phyloP scores from a whole-genome alignment of 805 yeast species.

The Scheffersomyces ergatensis region DNA sequence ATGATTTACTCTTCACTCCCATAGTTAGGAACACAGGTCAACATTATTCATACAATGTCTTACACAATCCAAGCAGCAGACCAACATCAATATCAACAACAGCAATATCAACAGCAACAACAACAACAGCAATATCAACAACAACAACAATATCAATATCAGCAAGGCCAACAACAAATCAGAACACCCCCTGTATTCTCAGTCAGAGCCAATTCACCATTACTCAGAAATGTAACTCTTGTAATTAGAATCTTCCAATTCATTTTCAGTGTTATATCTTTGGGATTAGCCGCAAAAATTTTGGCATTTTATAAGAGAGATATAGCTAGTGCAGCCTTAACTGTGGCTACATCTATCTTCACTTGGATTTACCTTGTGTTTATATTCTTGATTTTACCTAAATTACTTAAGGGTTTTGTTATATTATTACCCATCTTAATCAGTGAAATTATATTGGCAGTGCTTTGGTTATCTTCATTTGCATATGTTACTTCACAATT shows the following conservation, averaged over 20 bases:
- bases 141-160: too few species aligned
- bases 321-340: constrained; percentile 4
- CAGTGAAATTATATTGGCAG: constrained; percentile 2
- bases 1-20: too few species aligned
- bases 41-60: too few species aligned
- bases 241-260: constrained; percentile 5
- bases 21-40: too few species aligned
- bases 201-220: too few species aligned
- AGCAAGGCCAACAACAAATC: too few species aligned
- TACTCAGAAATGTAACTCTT: too few species aligned
- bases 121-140: too few species aligned
- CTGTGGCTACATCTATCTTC: constrained; percentile 2
- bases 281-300: constrained; percentile 7
- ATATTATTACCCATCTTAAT: constrained; percentile 4
- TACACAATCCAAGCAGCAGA: too few species aligned
- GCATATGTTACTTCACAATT: constrained; percentile 6
- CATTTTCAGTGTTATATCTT: constrained; percentile 1
- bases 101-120: too few species aligned
- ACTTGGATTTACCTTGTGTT: constrained; percentile 5
- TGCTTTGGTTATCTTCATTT: constrained; percentile 6
- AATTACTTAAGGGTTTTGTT: neutral
- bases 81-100: too few species aligned
- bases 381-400: constrained; percentile 1
- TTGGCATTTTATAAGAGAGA: constrained; percentile 2
- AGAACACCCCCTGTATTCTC: too few species aligned